Evolutionary conservation across 192 early-diverging fungal genomes (phyloP), one percentile per base, ranked within the genome.

Genomic region (Entomortierella chlamydospora): DNA sequence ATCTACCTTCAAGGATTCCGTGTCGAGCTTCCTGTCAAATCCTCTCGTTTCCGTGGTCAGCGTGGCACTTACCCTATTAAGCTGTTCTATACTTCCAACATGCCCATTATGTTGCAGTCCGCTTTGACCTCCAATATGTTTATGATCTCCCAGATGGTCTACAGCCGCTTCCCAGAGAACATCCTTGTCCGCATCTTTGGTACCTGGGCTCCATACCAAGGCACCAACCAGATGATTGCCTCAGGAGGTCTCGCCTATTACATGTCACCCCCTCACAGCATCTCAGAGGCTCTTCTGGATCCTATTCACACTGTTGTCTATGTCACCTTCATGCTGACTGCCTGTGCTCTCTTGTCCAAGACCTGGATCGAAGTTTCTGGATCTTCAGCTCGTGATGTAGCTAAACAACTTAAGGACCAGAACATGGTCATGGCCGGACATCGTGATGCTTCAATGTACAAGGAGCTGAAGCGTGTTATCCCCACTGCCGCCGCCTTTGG

Each of bases 91-190:
- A 99, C 98, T 30, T 98, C 96, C 69, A 99, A 98, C 88, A 99
- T 99, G 98, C 92, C 98, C 55, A 98, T 99, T 74, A 98, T 99
- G 98, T 91, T 99, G 60, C 96, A 98, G 86, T 97, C 96, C n/a
- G 95, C 98, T 34, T 83, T 99, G 49, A 91, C 95, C 39, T 97
- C 95, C 61, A 94, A 98, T 72, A 87, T 97, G 61, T 99, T 97
- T 82, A 94, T 99, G 87, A 95, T 98, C 84, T 97, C 95, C 26
- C 97, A 98, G 88, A 87, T 98, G 82, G 87, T 99, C 59, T 97
- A 94, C 92, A 96, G 93, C 83, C 87, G 97, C 50, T 99, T 97
- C 91, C 96, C 96, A 7, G 93, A 95, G 51, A 99, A 96, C 88
- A 84, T 98, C 54, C 84, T 98, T 65, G 90, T 99, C 51, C 89